phyloP scores from a whole-genome alignment of 495 filamentous ascomycete genomes.

The Cenococcum geophilum region DNA sequence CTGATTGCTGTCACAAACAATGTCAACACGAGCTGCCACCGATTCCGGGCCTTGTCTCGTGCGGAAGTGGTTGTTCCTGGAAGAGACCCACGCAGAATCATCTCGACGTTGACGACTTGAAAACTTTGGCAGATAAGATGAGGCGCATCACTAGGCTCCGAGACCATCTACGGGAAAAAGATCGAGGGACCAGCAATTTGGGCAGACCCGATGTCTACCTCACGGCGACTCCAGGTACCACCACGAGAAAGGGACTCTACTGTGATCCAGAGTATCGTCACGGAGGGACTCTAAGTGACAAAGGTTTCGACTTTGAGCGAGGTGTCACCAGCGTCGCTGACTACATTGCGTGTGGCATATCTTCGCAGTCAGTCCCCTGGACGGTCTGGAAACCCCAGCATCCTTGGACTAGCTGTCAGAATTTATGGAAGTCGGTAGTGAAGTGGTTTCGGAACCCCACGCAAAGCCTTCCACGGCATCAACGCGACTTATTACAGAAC shows the following conservation, averaged over 20 bases:
- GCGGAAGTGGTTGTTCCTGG: slow-evolving; percentile 1
- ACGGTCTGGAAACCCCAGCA: neutral
- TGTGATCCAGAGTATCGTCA: slow-evolving; percentile 7
- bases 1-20: neutral
- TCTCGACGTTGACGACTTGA: neutral
- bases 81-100: slow-evolving; percentile 1
- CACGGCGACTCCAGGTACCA: slow-evolving; percentile 6
- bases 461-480: too few species aligned
- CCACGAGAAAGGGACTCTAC: slow-evolving; percentile 4
- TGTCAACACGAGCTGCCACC: neutral
- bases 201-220: slow-evolving; percentile 3
- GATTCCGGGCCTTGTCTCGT: neutral
- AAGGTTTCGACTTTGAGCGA: slow-evolving; percentile 4
- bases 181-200: neutral
- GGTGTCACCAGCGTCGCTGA: neutral
- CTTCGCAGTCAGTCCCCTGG: neutral
- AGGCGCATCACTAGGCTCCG: neutral
- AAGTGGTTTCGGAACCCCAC: neutral
- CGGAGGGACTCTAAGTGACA: slow-evolving; percentile 2
- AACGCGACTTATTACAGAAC: neutral
- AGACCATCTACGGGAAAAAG: neutral
- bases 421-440: neutral
- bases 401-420: neutral
- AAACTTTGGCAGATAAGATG: neutral
- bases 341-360: slow-evolving; percentile 3